A percentile compares a stretch with the other conserved stretches of the same genome.
phyloP scores from a whole-genome alignment of 176 grass and related monocot genomes.

The Urochloa ruziziensis region DNA sequence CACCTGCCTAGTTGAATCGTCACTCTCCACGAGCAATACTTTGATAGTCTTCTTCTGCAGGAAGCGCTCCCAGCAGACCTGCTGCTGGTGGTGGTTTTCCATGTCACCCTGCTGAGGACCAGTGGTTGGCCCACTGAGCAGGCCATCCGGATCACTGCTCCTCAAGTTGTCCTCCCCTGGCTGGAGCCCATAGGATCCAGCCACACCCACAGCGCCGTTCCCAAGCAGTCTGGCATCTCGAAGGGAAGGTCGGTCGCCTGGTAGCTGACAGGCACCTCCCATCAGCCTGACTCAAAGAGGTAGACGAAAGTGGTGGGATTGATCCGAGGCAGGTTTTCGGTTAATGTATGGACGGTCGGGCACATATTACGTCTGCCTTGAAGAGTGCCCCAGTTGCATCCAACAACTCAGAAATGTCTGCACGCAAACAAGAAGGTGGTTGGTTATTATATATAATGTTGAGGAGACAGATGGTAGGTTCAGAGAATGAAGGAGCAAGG shows the following conservation, averaged over 20 bases:
- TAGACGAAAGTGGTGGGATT: constrained; percentile 17
- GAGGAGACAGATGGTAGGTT: not conserved
- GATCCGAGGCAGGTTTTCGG: constrained; percentile 9
- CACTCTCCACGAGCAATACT: constrained; percentile 72
- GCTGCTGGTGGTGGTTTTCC: constrained; percentile 11
- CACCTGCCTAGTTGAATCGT: constrained; percentile 67
- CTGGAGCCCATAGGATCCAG: constrained; percentile 16
- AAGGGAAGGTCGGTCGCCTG: constrained; percentile 20
- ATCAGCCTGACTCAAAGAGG: constrained; percentile 58
- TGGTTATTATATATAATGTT: no score
- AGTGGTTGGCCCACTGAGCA: not conserved
- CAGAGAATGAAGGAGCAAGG: no score
- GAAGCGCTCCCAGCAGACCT: constrained; percentile 67
- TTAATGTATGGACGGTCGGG: not conserved
- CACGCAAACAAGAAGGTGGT: not conserved
- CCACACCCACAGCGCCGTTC: not conserved
- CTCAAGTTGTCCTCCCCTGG: constrained; percentile 28
- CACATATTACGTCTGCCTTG: constrained; percentile 49
- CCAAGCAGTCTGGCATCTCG: constrained; percentile 12
- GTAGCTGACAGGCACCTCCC: constrained; percentile 33
- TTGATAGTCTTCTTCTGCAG: constrained; percentile 59
- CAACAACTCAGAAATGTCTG: not conserved
- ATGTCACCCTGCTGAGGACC: constrained; percentile 7
- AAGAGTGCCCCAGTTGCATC: constrained; percentile 13
- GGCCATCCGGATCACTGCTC: constrained; percentile 25